Evolutionary conservation across 768 basidiomycete genomes (phyloP).

Genomic region (Tricholoma matsutake): DNA sequence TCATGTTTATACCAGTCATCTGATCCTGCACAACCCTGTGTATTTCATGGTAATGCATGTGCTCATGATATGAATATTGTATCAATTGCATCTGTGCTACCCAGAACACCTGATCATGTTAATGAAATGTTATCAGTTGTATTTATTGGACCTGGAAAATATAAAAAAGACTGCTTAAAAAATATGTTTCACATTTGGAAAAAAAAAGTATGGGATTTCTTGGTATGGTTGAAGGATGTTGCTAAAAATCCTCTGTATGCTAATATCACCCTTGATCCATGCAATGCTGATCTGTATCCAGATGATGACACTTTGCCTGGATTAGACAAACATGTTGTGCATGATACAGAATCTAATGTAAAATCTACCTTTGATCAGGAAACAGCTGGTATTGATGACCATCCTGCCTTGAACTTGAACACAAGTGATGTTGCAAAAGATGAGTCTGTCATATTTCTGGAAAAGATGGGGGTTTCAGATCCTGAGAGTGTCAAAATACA

Average conservation of each 20-base stretch:
- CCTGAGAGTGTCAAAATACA: neutral
- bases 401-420: conserved; percentile 16
- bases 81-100: conserved; percentile 24
- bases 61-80: conserved; percentile 31
- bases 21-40: conserved; percentile 17
- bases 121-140: conserved; percentile 23
- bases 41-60: conserved; percentile 33
- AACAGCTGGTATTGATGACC: conserved; percentile 23
- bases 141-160: conserved; percentile 26
- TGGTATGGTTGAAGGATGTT: conserved; percentile 18
- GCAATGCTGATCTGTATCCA: neutral
- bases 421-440: neutral
- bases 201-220: conserved; percentile 23
- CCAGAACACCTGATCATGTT: conserved; percentile 23
- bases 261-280: neutral
- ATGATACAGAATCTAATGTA: conserved; percentile 10
- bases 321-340: conserved; percentile 7
- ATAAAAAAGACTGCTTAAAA: conserved; percentile 11
- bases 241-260: conserved; percentile 21
- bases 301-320: neutral
- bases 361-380: conserved; percentile 19
- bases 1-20: conserved; percentile 22
- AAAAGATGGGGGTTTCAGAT: neutral
- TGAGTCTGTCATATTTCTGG: neutral
- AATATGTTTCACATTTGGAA: conserved; percentile 20